phyloP scores from a whole-genome alignment of 176 grass and related monocot genomes.

The Lolium perenne region DNA sequence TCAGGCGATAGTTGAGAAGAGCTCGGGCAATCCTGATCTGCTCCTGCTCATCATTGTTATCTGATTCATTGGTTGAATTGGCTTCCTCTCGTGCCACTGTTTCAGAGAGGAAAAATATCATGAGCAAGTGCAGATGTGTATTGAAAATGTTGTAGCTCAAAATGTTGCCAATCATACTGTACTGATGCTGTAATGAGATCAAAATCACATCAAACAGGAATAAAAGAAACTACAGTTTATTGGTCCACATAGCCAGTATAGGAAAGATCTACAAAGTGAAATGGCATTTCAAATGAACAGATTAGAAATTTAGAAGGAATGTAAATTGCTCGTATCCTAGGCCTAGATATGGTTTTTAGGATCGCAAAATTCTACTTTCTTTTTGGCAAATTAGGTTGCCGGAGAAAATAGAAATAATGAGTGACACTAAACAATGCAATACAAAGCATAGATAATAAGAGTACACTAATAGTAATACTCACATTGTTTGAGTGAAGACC shows the following conservation, averaged over 20 bases:
- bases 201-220: slow-evolving; percentile 22
- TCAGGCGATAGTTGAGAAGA: slow-evolving; percentile 87
- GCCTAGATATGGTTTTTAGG: slow-evolving; percentile 9
- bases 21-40: slow-evolving; percentile 96
- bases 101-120: slow-evolving; percentile 33
- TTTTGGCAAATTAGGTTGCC: slow-evolving; percentile 14
- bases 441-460: background rate
- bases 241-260: slow-evolving; percentile 5
- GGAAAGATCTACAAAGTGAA: slow-evolving; percentile 22
- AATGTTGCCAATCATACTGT: background rate
- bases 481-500: slow-evolving; percentile 95
- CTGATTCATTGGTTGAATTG: slow-evolving; percentile 73
- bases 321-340: background rate
- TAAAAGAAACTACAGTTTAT: background rate
- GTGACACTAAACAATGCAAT: background rate
- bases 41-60: slow-evolving; percentile 94
- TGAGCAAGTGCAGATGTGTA: slow-evolving; percentile 41
- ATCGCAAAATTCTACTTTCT: background rate
- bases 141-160: background rate
- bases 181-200: background rate
- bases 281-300: slow-evolving; percentile 9
- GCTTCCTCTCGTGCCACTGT: slow-evolving; percentile 77
- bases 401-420: background rate
- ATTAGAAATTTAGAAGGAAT: slow-evolving; percentile 6
- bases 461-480: slow-evolving; percentile 19